These are phyloP conservation scores for Micractinium sp. DNA, from an alignment of 139 green algal genomes.

Conservation along the genomic window DNA sequence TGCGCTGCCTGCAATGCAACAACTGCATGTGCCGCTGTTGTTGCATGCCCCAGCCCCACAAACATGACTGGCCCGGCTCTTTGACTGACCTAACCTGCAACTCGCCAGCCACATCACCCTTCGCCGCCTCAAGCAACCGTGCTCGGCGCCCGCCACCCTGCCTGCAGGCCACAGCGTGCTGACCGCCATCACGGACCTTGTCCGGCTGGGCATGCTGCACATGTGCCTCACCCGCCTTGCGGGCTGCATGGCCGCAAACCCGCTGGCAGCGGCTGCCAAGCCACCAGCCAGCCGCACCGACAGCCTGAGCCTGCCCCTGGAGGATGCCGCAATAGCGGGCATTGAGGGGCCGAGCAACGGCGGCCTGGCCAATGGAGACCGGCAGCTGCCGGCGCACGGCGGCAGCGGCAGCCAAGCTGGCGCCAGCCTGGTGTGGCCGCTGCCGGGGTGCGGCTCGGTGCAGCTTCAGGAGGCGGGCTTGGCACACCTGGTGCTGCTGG, in stretches of 20 bases:
- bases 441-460: conserved; percentile 21
- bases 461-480: conserved; percentile 1
- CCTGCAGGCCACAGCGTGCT: conserved; percentile 31
- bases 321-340: not conserved
- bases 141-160: not conserved
- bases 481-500: not conserved
- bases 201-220: conserved; percentile 14
- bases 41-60: not conserved
- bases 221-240: conserved; percentile 10
- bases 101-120: not conserved
- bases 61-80: not conserved
- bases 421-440: conserved; percentile 14
- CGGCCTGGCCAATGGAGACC: not conserved
- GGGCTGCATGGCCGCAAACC: conserved; percentile 28
- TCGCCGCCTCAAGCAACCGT: not conserved
- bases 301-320: no score
- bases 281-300: not conserved
- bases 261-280: conserved; percentile 1
- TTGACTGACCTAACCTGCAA: not conserved
- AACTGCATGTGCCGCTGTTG: not conserved
- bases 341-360: not conserved
- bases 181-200: conserved; percentile 7
- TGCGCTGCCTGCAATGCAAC: not conserved
- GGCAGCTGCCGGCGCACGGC: not conserved
- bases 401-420: not conserved